Base-by-base conservation (phyloP, 2,329 filamentous ascomycete genomes). In the Acarospora socialis region DNA sequence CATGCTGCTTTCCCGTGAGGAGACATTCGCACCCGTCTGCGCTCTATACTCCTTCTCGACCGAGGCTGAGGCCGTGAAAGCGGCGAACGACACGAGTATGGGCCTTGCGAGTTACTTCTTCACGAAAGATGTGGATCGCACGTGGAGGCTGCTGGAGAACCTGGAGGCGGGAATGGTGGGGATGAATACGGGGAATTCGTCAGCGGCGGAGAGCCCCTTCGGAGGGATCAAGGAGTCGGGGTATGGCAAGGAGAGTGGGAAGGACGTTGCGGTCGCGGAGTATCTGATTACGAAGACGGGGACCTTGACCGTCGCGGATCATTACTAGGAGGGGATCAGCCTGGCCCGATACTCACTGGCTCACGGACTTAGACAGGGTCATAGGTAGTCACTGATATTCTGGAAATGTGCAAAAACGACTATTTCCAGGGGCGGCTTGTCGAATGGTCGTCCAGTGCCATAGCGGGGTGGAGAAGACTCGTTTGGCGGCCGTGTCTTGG, bases 241-340 rank as follows among this genome's bases (percentile, higher is more conserved):
- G n/a, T 13, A 77, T 47, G 73, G 73, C 14, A 77, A 78, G 50
- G 73, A 77, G 47, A 68, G 63, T 19, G 73, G 73, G 10, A 77
- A 74, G 51, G 70, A 76, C 40, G 71, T 77, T 29, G 73, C 72
- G 3, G 63, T 76, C 13, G 60, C 65, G 26, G 72, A 76, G 48
- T 76, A 73, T 43, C 37, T 72, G 43, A 66, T 76, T 26, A 71
- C 68, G 8, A 77, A 77, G 58, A 77, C 73, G 0, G 73, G 72
- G 6, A 77, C 72, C 0, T 54, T 77, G 41, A 74, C 71, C 0
- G 46, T 77, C 29, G 65, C 69, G 30, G 67, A 58, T 3, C 66
- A 70, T 40, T 69, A 65, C 23, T 25, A n/a, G n/a, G n/a, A n/a
- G n/a, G n/a, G n/a, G n/a, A n/a, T n/a, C n/a, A n/a, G n/a, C n/a